Evolutionary conservation across 768 basidiomycete genomes (phyloP).

Genomic region (Termitomyces sp.): DNA sequence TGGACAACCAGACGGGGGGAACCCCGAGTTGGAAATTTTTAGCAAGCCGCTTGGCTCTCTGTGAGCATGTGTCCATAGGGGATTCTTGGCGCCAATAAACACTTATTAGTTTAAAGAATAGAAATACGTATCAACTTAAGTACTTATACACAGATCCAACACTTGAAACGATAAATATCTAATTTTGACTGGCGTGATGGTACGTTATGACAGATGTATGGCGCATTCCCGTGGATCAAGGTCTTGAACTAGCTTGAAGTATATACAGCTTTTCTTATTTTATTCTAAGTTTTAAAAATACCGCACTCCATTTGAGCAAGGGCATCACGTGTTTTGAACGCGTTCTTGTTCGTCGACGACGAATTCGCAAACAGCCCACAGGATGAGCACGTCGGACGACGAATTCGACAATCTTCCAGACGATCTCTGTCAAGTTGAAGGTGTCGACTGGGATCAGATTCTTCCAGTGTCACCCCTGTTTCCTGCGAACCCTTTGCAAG

Average conservation of each 20-base stretch:
- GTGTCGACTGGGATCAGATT: constrained; percentile 39
- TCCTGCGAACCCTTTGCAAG: constrained; percentile 19
- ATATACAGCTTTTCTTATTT: background rate
- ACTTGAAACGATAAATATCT: constrained; percentile 6
- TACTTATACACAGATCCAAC: constrained; percentile 6
- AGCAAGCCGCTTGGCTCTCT: constrained; percentile 10
- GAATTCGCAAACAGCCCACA: background rate
- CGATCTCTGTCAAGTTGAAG: constrained; percentile 44
- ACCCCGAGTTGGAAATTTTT: constrained; percentile 8
- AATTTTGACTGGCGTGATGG: constrained; percentile 4
- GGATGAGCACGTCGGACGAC: constrained; percentile 33
- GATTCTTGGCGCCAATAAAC: constrained; percentile 11
- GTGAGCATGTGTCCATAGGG: constrained; percentile 14
- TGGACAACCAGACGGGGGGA: background rate
- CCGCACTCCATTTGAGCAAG: no score
- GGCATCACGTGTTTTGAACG: constrained; percentile 3
- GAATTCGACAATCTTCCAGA: constrained; percentile 51
- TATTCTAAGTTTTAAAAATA: no score
- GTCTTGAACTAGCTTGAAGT: background rate
- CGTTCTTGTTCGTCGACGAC: background rate
- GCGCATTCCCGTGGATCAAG: background rate
- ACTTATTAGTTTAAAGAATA: constrained; percentile 2
- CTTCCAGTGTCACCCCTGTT: constrained; percentile 18
- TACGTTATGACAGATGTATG: constrained; percentile 4
- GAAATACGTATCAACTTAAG: constrained; percentile 1